These are phyloP conservation scores for Multifurca ochricompacta DNA, from an alignment of 768 basidiomycete genomes.

Conservation along the genomic window DNA sequence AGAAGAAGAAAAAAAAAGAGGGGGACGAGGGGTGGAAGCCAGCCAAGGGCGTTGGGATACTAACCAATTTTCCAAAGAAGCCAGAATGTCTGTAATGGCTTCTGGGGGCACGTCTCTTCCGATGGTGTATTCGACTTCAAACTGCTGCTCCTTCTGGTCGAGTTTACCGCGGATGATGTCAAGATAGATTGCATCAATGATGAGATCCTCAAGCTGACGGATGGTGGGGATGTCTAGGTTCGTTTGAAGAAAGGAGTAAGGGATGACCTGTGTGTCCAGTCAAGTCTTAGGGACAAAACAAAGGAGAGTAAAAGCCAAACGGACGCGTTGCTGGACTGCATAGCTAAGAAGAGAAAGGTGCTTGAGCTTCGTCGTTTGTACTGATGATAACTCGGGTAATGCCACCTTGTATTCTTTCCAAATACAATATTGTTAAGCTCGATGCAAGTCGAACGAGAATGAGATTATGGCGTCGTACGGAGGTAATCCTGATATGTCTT, in stretches of 20 bases:
- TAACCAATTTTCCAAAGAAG: constrained; percentile 61
- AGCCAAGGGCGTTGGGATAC: constrained; percentile 24
- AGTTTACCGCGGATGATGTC: constrained; percentile 86
- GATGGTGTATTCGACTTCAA: constrained; percentile 90
- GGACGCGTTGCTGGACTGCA: constrained; percentile 66
- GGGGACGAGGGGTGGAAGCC: not conserved
- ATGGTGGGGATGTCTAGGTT: constrained; percentile 69
- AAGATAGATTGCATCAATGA: constrained; percentile 94
- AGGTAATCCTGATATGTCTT: constrained; percentile 80
- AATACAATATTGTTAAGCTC: not conserved
- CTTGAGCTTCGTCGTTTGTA: constrained; percentile 83
- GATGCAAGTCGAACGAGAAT: not conserved
- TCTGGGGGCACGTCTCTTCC: constrained; percentile 85
- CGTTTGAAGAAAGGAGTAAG: constrained; percentile 65
- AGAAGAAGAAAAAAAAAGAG: not conserved
- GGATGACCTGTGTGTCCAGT: constrained; percentile 51
- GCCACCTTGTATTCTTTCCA: constrained; percentile 53
- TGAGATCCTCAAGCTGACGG: constrained; percentile 89
- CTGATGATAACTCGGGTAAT: constrained; percentile 59
- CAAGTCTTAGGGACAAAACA: not conserved
- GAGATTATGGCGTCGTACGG: constrained; percentile 41
- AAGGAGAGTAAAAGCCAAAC: constrained; percentile 24
- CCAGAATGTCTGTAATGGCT: constrained; percentile 51
- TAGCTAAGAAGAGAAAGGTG: constrained; percentile 87
- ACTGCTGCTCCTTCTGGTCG: constrained; percentile 82